Percentiles rank a stretch among this genome's conserved stretches.
phyloP scores from a whole-genome alignment of 495 filamentous ascomycete genomes.

The Penicillium cataractarum region DNA sequence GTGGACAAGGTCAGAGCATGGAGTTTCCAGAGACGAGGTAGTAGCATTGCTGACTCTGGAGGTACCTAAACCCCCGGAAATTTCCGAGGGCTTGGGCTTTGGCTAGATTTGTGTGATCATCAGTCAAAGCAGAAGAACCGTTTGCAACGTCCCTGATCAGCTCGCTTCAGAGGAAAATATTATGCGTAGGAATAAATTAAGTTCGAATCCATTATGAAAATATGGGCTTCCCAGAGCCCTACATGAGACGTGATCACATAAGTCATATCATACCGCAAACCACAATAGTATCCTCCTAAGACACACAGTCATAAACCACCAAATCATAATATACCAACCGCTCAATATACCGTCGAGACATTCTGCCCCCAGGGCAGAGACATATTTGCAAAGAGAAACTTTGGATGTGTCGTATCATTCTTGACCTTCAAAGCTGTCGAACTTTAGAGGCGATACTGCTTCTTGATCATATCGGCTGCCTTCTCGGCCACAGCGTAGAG shows the following conservation, averaged over 20 bases:
- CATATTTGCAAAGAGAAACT: background rate
- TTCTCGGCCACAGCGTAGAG: slow-evolving; percentile 65
- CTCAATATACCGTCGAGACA: too few species aligned
- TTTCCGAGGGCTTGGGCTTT: too few species aligned
- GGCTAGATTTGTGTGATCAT: too few species aligned
- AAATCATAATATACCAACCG: too few species aligned
- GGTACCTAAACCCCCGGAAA: too few species aligned
- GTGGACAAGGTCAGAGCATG: too few species aligned
- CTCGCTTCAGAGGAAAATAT: background rate
- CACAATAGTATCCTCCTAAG: background rate
- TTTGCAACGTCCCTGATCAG: background rate
- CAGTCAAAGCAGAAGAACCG: background rate
- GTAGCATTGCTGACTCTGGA: too few species aligned
- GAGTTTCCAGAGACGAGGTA: too few species aligned
- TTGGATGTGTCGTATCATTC: background rate
- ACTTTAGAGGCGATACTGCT: slow-evolving; percentile 15
- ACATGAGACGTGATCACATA: slow-evolving; percentile 9
- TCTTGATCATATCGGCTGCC: slow-evolving; percentile 47
- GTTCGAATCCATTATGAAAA: background rate
- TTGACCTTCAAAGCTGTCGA: background rate
- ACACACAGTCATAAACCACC: background rate
- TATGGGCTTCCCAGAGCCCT: background rate
- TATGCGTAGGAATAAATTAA: background rate
- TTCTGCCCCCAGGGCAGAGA: background rate
- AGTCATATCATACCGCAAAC: background rate